These are phyloP conservation scores for Ochetophila trinervis DNA, from an alignment of 306 rosid species.

Conservation along the genomic window DNA sequence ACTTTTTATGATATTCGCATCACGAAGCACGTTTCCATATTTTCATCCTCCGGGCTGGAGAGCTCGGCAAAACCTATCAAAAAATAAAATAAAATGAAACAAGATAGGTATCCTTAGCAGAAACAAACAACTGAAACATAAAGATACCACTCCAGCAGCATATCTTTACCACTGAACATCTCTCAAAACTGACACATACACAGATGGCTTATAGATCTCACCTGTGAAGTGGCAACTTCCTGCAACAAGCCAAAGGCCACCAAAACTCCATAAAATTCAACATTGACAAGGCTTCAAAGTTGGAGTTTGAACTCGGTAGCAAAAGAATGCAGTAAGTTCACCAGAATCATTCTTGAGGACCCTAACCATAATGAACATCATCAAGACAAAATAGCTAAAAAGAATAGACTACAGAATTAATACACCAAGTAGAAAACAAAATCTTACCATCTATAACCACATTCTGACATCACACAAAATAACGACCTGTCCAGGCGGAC, in stretches of 20 bases:
- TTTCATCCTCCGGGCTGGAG: conserved; percentile 44
- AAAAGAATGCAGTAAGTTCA: conserved; percentile 50
- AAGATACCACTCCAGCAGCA: neutral
- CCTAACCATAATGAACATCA: conserved; percentile 31
- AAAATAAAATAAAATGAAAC: neutral
- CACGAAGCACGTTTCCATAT: conserved; percentile 40
- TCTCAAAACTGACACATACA: too few relatives aligned
- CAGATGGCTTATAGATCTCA: conserved; percentile 6
- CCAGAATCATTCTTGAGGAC: conserved; percentile 62
- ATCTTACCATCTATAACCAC: conserved; percentile 62
- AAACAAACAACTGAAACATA: neutral
- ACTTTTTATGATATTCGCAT: conserved; percentile 46
- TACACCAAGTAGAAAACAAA: conserved; percentile 1
- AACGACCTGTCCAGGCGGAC: conserved; percentile 75
- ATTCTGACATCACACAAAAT: conserved; percentile 73
- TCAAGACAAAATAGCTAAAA: neutral
- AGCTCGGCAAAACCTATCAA: conserved; percentile 54
- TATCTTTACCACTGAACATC: too few relatives aligned
- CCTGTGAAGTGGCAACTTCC: conserved; percentile 72
- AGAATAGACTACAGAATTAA: neutral
- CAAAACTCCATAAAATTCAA: conserved; percentile 60
- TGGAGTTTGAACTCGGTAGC: conserved; percentile 59
- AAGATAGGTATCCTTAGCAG: neutral
- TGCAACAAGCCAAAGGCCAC: conserved; percentile 75
- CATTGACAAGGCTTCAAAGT: conserved; percentile 61